phyloP scores from a whole-genome alignment of 371 early-diverging fungal species.

The Entomophthora muscae region DNA sequence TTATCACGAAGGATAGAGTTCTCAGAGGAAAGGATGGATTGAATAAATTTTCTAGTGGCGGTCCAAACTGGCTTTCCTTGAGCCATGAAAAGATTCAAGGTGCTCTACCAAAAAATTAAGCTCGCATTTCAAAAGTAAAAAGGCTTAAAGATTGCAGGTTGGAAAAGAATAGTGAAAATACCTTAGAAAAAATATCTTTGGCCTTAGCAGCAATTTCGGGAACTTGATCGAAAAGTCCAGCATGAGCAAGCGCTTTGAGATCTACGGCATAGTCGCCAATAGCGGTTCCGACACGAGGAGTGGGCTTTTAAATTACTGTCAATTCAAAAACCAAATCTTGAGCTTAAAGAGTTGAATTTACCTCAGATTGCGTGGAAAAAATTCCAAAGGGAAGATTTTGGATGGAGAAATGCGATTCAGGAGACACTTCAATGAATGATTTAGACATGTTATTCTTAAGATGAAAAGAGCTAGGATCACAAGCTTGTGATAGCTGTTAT shows the following conservation, averaged over 20 bases:
- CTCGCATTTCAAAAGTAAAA: no score
- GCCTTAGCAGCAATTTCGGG: slow-evolving; percentile 30
- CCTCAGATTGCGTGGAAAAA: slow-evolving; percentile 51
- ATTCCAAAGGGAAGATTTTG: slow-evolving; percentile 94
- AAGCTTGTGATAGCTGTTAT: no score
- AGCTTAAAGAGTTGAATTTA: no score
- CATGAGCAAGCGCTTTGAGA: slow-evolving; percentile 43
- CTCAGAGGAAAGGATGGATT: slow-evolving; percentile 42
- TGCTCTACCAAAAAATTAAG: slow-evolving; percentile 27
- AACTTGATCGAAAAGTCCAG: slow-evolving; percentile 49
- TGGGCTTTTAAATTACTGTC: slow-evolving; percentile 14
- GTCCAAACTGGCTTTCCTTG: slow-evolving; percentile 76
- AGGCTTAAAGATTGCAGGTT: no score
- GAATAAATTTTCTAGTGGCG: slow-evolving; percentile 57
- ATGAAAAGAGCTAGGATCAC: background rate
- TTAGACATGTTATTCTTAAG: background rate
- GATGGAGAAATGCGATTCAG: slow-evolving; percentile 77
- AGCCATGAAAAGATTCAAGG: slow-evolving; percentile 81
- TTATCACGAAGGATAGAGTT: slow-evolving; percentile 29
- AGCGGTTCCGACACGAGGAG: slow-evolving; percentile 64
- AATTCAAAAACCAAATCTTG: no score
- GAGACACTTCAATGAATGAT: slow-evolving; percentile 32
- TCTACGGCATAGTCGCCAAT: slow-evolving; percentile 78
- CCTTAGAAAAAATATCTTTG: slow-evolving; percentile 49
- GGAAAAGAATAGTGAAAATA: slow-evolving; percentile 14